Evolutionary conservation across 2,329 filamentous ascomycete species (phyloP).

Genomic region (Exserohilum turcica): DNA sequence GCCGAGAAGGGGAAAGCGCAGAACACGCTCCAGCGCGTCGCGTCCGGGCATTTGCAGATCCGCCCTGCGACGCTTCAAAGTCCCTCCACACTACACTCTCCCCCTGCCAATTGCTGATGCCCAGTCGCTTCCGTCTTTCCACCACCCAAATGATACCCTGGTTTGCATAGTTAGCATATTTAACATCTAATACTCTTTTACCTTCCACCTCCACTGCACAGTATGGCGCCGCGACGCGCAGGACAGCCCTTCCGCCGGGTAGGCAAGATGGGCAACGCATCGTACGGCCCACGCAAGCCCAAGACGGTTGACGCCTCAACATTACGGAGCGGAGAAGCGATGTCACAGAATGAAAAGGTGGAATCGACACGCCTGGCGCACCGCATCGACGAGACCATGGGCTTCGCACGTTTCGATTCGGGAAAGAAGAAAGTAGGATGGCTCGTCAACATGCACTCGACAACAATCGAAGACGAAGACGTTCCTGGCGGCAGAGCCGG

Average conservation of each 20-base stretch:
- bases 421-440: constrained; percentile 86
- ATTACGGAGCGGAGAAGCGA: constrained; percentile 77
- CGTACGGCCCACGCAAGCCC: constrained; percentile 61
- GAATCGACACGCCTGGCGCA: constrained; percentile 83
- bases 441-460: constrained; percentile 94
- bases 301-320: constrained; percentile 82
- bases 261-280: constrained; percentile 49
- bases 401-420: constrained; percentile 88
- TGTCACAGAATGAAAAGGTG: constrained; percentile 89
- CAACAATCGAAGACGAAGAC: constrained; percentile 81
- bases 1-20: constrained; percentile 22
- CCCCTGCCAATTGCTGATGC: constrained; percentile 20
- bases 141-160: constrained; percentile 41
- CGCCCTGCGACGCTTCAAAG: constrained; percentile 11
- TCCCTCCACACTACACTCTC: constrained; percentile 16
- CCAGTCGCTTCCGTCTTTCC: constrained; percentile 21
- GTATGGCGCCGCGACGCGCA: constrained; percentile 53
- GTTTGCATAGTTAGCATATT: constrained; percentile 29
- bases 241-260: constrained; percentile 52
- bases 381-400: constrained; percentile 92
- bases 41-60: constrained; percentile 25
- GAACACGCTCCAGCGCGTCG: constrained; percentile 30
- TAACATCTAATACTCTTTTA: constrained; percentile 30
- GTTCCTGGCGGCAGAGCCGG: constrained; percentile 83
- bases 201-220: constrained; percentile 24